Percentiles rank a stretch among this genome's conserved stretches.
Conservation (phyloP, 768 basidiomycete species). For the Phanerochaete sordida region DNA sequence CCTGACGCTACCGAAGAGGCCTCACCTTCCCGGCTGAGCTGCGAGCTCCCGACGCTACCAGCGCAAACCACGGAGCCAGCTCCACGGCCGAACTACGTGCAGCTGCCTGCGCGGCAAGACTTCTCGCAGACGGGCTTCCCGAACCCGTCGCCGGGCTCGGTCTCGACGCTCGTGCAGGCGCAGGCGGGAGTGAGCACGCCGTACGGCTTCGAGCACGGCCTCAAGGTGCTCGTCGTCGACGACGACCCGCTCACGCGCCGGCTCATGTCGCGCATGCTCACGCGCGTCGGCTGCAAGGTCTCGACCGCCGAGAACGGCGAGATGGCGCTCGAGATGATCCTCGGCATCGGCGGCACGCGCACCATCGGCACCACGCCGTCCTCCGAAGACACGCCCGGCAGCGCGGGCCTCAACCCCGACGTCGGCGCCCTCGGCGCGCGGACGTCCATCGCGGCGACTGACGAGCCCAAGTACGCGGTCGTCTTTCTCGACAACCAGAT, state of each 20-base stretch:
- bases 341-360: constrained; percentile 31
- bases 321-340: constrained; percentile 67
- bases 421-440: not conserved
- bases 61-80: no score
- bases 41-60: constrained; percentile 2
- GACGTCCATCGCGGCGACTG: constrained; percentile 4
- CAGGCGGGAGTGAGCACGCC: not conserved
- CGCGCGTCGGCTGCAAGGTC: constrained; percentile 73
- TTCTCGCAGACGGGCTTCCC: not conserved
- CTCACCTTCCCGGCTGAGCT: constrained; percentile 5
- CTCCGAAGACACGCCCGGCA: constrained; percentile 28
- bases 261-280: constrained; percentile 77
- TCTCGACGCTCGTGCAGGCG: constrained; percentile 17
- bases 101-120: not conserved
- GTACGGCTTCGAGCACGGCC: constrained; percentile 33
- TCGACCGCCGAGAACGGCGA: constrained; percentile 82
- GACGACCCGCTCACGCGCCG: constrained; percentile 78
- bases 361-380: constrained; percentile 18
- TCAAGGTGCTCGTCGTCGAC: constrained; percentile 77
- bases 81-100: constrained; percentile 1
- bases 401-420: constrained; percentile 27
- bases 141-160: constrained; percentile 4
- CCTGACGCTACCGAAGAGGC: constrained; percentile 1
- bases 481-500: constrained; percentile 75
- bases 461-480: constrained; percentile 33